A percentile compares a stretch with the other conserved stretches of the same genome.
phyloP scores from a whole-genome alignment of 495 filamentous ascomycete genomes.

The Penicillium pancosmium region DNA sequence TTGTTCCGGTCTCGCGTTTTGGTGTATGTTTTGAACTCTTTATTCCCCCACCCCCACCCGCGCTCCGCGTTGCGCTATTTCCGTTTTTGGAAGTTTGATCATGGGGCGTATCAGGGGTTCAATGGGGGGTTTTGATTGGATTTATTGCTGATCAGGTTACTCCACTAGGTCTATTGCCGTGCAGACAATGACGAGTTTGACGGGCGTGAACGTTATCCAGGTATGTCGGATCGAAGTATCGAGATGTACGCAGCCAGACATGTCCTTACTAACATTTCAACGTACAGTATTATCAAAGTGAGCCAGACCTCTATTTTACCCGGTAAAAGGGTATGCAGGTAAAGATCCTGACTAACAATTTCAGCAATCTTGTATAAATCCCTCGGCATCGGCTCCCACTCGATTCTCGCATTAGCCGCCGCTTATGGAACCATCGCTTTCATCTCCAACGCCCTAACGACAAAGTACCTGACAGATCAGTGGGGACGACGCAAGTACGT shows the following conservation, averaged over 20 bases:
- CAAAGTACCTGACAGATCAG: conserved; percentile 57
- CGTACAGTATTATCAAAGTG: conserved; percentile 56
- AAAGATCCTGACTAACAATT: conserved; percentile 7
- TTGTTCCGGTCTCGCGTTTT: conserved; percentile 54
- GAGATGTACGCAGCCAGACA: not conserved
- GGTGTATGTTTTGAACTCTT: conserved; percentile 35
- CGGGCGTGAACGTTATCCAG: conserved; percentile 60
- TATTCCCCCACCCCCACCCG: not conserved
- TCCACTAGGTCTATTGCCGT: conserved; percentile 52
- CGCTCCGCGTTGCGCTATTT: not conserved
- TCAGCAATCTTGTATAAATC: conserved; percentile 57
- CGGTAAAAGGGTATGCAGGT: too few species aligned
- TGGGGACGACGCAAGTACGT: conserved; percentile 61
- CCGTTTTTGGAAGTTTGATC: not conserved
- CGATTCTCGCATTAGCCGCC: conserved; percentile 56
- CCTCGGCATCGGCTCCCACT: conserved; percentile 52
- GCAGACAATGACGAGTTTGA: conserved; percentile 61
- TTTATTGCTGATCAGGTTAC: not conserved
- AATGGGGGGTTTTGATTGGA: too few species aligned
- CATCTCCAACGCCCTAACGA: conserved; percentile 54
- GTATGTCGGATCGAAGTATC: conserved; percentile 23
- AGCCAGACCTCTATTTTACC: conserved; percentile 8
- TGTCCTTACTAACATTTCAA: not conserved
- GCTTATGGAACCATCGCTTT: conserved; percentile 61
- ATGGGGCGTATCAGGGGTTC: too few species aligned